Base-by-base conservation (phyloP, 2,329 filamentous ascomycete species). In the Aspergillus terreus region DNA sequence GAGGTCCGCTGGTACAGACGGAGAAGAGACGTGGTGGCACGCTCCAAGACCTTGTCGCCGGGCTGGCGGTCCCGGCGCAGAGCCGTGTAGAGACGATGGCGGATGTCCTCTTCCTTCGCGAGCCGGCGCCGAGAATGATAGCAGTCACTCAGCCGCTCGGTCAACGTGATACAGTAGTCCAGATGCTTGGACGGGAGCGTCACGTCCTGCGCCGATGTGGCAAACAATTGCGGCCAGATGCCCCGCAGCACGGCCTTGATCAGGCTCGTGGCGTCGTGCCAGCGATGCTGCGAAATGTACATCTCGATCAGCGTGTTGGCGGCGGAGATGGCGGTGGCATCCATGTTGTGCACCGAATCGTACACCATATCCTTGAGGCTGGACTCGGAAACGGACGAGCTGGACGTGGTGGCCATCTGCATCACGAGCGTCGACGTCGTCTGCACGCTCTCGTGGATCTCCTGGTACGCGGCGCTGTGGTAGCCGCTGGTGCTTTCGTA, bases 181-280 rank as follows among this genome's bases (percentile, higher is more conserved):
- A 72, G 63, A 54, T 77, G 71, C 1, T 69, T 68, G 1, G 65
- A 59, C 0, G 76, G 73, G 30, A 78, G 65, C 1, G 66, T 66
- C 1, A 80, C 73, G 51, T 78, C 72, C 30, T 76, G 58, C 48
- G 76, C 62, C 0, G 73, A 76, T 19, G 66, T 64, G 9, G 73
- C 67, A 42, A 79, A 72, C 50, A 81, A 69, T 0, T 71, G 71
- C 2, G 72, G 68, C 78, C 78, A 80, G 3, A 75, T 70, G 5
- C 69, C 66, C 36, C 71, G 69, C 35, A 81, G 61, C 7, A 77
- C 73, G 19, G 64, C 65, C 47, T 76, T 75, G 35, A 79, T 69
- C 15, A 77, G 62, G 0, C 63, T 69, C 21, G 75, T 73, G 3
- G 77, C 76, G 48, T 79, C 74, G 4, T 69, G 68, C 66, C 73